Base-by-base conservation (phyloP, 2,329 filamentous ascomycete genomes). In the Neonectria neomacrospora region DNA sequence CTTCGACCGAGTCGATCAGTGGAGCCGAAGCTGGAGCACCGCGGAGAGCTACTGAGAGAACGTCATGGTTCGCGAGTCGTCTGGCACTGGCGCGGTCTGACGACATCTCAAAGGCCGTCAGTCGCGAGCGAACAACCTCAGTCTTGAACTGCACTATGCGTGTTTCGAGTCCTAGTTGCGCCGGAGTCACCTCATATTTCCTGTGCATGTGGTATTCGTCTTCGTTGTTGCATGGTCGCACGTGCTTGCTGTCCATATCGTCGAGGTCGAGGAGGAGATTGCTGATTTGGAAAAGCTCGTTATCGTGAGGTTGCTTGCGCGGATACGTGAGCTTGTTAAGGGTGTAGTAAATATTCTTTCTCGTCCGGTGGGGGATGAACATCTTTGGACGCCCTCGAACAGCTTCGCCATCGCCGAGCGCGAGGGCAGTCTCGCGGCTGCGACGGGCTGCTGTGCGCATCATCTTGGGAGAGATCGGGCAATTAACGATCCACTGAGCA, bases 231-330 rank as follows among this genome's bases (percentile, higher is more conserved):
- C 75, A 81, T 2, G 74, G 70, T 28, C 84, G 82, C 41, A 86
- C 83, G 50, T 77, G 72, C 1, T 70, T 75, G 65, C 71, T 81
- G 20, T 81, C 78, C 63, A 82, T 79, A 47, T 82, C 81, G 66
- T 87, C 85, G 41, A 88, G 82, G 61, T 88, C 83, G 41, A 88
- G 77, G 3, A 86, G 71, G 11, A 83, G 65, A 18, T 78, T 57
- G 12, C 82, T 79, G 42, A 83, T 74, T 23, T 81, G 71, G 64
- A 81, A 80, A 63, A 80, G 76, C n/a, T 76, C 68, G 50, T 68
- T 34, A 10, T 70, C 42, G 8, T 48, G 52, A 1, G 67, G 63
- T 1, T 26, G 30, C 28, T 70, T 68, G 3, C 69, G 60, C 16
- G 53, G 45, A 1, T 39, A 28, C 4, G 59, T 47, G 42, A 58